Evolutionary conservation across 2,329 filamentous ascomycete genomes (phyloP), one percentile per base, ranked within the genome.

Genomic region (Fusarium sp.): DNA sequence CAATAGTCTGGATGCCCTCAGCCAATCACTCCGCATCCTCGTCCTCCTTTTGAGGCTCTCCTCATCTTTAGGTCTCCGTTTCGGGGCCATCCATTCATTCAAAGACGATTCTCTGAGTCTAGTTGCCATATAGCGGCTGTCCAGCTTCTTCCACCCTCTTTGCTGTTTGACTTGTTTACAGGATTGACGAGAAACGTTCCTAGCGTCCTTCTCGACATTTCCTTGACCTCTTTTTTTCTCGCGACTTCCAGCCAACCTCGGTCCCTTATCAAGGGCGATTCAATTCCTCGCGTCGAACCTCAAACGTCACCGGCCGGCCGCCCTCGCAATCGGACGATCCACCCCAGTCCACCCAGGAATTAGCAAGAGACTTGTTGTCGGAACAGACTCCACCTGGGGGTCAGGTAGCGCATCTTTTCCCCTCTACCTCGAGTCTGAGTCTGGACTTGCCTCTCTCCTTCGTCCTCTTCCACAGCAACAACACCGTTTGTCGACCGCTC

Each of bases 271-370:
- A 53, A 65, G 44, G 53, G 48, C 48, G 35, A 66, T 40, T 39
- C 38, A 65, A 64, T 64, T 65, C 63, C 63, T 59, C 41, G 29
- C 62, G 31, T 40, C 52, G 49, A 66, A 65, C 45, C 36, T 62
- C 62, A 44, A 58, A 66, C 63, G 63, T 65, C 63, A 65, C 62
- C 48, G 38, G 42, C 57, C 55, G 41, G 58, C 40, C 62, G 58
- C 63, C 63, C 63, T 65, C 56, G 43, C 56, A 65, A 66, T 60
- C 63, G 61, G 63, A 49, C 53, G 58, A 66, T 65, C 63, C 63
- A 65, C 63, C 49, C 63, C 45, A 60, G 62, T 55, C 58, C 53
- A 59, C 40, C 51, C 38, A 58, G 47, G 52, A 62, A 53, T 48
- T 44, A 45, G 43, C 52, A 53, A 63, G 52, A 55, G 53, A 49